These are phyloP conservation scores for Rhynchospora breviuscula DNA, from an alignment of 176 grass and related monocot genomes.

Conservation along the genomic window DNA sequence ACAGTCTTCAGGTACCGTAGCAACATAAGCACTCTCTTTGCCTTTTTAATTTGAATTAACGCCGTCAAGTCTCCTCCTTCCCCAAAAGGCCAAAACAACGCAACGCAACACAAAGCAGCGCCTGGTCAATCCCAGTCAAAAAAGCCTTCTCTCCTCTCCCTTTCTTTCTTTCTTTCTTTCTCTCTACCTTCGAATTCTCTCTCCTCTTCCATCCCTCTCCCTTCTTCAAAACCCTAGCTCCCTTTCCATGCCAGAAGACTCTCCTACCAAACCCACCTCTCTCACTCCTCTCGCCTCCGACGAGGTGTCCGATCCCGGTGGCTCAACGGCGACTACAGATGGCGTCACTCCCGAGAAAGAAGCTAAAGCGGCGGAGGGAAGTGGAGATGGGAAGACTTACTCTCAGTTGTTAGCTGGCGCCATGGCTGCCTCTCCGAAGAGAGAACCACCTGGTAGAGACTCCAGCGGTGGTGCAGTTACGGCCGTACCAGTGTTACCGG, in stretches of 20 bases:
- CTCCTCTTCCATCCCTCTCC: too few relatives aligned
- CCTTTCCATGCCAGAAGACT: constrained; percentile 14
- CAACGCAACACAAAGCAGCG: background rate
- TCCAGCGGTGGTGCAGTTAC: constrained; percentile 32
- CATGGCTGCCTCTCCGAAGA: constrained; percentile 7
- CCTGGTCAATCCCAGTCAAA: constrained; percentile 61
- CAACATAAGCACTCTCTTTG: background rate
- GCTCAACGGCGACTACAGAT: background rate
- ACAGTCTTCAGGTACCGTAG: constrained; percentile 1
- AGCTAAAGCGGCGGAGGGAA: constrained; percentile 26
- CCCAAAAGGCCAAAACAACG: constrained; percentile 6
- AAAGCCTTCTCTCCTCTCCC: constrained; percentile 16
- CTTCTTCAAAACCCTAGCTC: constrained; percentile 43
- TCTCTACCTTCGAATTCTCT: background rate
- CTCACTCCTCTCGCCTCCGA: background rate
- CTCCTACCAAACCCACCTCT: background rate
- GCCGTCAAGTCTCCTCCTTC: constrained; percentile 10
- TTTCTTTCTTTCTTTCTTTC: background rate
- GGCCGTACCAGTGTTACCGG: constrained; percentile 48
- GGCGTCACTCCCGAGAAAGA: constrained; percentile 9
- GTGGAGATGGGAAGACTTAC: constrained; percentile 23
- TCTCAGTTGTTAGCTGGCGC: constrained; percentile 21
- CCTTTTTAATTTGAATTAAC: background rate
- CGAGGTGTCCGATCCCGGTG: background rate
- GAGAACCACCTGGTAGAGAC: background rate